Evolutionary conservation across 805 yeast genomes (phyloP), one percentile per base, ranked within the genome.

Genomic region (Hanseniaspora lachancei): DNA sequence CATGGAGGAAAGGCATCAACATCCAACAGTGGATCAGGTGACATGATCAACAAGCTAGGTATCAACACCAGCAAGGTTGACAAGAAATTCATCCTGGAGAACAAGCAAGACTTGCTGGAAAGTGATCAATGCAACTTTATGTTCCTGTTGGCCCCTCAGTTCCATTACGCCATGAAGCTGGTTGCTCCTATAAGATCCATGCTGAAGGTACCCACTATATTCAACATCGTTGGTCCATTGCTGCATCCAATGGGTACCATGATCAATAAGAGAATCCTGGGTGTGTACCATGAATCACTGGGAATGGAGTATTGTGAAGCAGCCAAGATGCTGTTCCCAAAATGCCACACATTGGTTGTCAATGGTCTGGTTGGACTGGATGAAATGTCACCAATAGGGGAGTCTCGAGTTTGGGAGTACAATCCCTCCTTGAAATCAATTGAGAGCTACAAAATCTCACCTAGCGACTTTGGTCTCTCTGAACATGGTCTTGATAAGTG

Each of bases 1-100:
- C 99, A 93, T 68, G 99, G 99, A 24, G 97, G 97, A 15, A 91
- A 93, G 63, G 97, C 98, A 0, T 81, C 96, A 0, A 89, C 97
- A 0, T 87, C 96, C 0, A 69, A 84, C 1, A 86, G 95, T 1
- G 99, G 99, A 0, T 84, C 97, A 1, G 97, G 96, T 5, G 99
- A 93, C 66, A 72, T 93, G 58, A 77, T 93, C 65, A 73, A 77
- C 29, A 75, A 80, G 27, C 74, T 93, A n/a, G 97, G 96, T 0
- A 83, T 89, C n/a, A 86, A 87, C 59, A 73, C 88, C 54, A 72
- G 79, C 60, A 79, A 81, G 61, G 87, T 93, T 34, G 84, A 78
- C 58, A 72, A 78, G 20, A 58, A 64, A 15, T 51, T 51, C 18
- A 15, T 51, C 7, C 20, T 51, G 29, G 77, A 85, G 1, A 81